phyloP scores from a whole-genome alignment of 495 filamentous ascomycete species.

The Penicillium cataractarum region DNA sequence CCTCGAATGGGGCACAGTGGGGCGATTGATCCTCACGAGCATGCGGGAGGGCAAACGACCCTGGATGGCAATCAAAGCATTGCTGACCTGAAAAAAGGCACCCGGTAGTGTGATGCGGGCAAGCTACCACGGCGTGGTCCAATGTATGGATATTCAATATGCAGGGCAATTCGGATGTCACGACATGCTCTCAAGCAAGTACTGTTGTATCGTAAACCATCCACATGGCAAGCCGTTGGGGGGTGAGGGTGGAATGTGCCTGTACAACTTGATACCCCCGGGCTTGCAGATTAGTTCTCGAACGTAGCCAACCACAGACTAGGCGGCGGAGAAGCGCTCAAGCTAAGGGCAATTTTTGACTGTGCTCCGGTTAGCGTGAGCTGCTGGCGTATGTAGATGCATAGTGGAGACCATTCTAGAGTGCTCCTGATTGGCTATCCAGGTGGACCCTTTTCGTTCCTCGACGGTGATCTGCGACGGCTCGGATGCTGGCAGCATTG shows the following conservation, averaged over 20 bases:
- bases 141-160: neutral
- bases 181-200: neutral
- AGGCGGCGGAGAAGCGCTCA: neutral
- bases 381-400: neutral
- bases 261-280: neutral
- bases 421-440: neutral
- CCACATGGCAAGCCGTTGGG: constrained; percentile 14
- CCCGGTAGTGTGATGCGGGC: neutral
- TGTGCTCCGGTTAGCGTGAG: constrained; percentile 10
- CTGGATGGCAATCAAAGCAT: neutral
- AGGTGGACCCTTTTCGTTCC: neutral
- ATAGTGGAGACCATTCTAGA: neutral
- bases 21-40: constrained; percentile 8
- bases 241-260: neutral
- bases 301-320: neutral
- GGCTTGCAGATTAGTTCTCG: neutral
- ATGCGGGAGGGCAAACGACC: constrained; percentile 2
- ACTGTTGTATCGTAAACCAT: neutral
- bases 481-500: constrained; percentile 8
- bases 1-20: neutral
- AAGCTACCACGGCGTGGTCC: neutral
- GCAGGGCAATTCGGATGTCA: neutral
- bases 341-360: neutral
- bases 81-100: too few relatives aligned
- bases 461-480: constrained; percentile 11